Conservation (phyloP, 2,329 filamentous ascomycete genomes). For the Pleoardoris graminearum region DNA sequence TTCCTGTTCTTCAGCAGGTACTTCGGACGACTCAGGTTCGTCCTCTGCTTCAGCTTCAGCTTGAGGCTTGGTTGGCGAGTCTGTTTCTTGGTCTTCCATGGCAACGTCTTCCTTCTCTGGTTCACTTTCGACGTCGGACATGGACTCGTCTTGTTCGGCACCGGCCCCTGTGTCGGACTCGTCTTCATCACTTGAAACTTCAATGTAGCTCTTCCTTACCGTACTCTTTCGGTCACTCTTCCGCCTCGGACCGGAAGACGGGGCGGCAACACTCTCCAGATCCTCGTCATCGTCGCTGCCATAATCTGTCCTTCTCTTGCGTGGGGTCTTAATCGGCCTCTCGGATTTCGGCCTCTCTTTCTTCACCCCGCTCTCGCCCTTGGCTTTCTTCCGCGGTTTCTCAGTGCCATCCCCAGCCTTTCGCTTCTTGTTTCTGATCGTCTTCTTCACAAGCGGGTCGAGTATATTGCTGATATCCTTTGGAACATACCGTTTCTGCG, state of each 20-base stretch:
- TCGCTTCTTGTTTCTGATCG: constrained; percentile 64
- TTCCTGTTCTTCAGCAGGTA: constrained; percentile 14
- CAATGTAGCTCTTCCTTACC: constrained; percentile 50
- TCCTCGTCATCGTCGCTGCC: constrained; percentile 44
- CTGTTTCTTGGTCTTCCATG: constrained; percentile 25
- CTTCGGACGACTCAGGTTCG: constrained; percentile 17
- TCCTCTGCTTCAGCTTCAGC: constrained; percentile 23
- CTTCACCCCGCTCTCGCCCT: constrained; percentile 35
- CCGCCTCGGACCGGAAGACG: constrained; percentile 48
- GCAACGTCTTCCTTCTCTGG: constrained; percentile 34
- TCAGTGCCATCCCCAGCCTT: constrained; percentile 36
- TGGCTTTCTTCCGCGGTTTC: constrained; percentile 41
- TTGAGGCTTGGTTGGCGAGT: constrained; percentile 12
- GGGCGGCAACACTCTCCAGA: constrained; percentile 22
- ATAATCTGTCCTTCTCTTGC: constrained; percentile 35
- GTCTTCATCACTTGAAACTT: constrained; percentile 49
- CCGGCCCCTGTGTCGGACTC: constrained; percentile 40
- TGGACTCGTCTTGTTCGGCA: constrained; percentile 26
- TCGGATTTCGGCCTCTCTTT: constrained; percentile 36
- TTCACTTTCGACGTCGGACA: constrained; percentile 20
- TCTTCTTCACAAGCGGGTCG: constrained; percentile 73
- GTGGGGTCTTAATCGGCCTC: constrained; percentile 44
- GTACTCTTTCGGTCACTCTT: constrained; percentile 47
- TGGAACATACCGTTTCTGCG: constrained; percentile 81
- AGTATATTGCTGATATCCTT: constrained; percentile 73